A percentile compares a stretch with the other conserved stretches of the same genome.
Evolutionary conservation across 148 eudicot genomes (phyloP).

Genomic region (Chenopodium formosanum): DNA sequence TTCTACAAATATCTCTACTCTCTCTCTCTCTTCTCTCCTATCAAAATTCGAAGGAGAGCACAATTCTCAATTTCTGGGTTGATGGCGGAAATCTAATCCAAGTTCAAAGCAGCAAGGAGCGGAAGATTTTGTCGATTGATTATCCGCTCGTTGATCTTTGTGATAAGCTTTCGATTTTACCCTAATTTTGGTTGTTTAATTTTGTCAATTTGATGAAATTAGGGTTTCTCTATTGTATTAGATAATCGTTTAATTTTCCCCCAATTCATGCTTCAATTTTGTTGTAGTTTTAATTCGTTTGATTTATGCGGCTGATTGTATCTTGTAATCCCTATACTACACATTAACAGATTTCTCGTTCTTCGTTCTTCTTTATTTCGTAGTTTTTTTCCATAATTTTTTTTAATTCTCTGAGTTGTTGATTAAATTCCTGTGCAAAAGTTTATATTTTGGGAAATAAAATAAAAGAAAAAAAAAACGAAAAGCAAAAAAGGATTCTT

Average conservation of each 20-base stretch:
- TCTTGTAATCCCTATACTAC: constrained; percentile 33
- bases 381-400: constrained; percentile 14
- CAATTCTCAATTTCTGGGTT: neutral
- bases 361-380: constrained; percentile 17
- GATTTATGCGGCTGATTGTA: constrained; percentile 24
- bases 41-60: constrained; percentile 1
- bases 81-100: neutral
- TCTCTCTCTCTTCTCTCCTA: neutral
- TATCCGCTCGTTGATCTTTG: constrained; percentile 22
- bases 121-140: constrained; percentile 10
- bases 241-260: constrained; percentile 8
- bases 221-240: constrained; percentile 28
- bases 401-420: constrained; percentile 16
- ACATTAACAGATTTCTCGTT: constrained; percentile 31
- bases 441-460: constrained; percentile 9
- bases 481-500: neutral
- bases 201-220: constrained; percentile 9
- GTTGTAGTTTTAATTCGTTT: constrained; percentile 12
- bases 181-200: neutral
- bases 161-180: constrained; percentile 24
- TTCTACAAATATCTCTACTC: neutral
- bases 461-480: constrained; percentile 19
- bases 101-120: constrained; percentile 10
- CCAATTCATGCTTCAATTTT: constrained; percentile 11
- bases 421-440: constrained; percentile 27